phyloP scores from a whole-genome alignment of 768 basidiomycete genomes.

The Podaxis carcinomalis region DNA sequence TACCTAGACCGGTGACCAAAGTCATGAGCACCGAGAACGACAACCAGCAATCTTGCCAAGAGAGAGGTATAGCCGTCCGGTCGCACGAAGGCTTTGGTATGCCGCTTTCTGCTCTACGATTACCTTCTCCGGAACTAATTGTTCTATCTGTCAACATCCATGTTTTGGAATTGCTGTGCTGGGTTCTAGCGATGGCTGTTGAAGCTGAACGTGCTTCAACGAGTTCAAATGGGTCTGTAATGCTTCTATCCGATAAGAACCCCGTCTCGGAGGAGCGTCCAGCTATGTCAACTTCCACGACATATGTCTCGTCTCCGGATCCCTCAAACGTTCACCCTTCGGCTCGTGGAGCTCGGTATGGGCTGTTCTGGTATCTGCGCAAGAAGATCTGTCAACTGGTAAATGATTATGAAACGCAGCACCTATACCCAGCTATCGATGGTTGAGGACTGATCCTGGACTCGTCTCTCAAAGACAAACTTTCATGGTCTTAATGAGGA shows the following conservation, averaged over 20 bases:
- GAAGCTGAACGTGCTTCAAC: too few relatives aligned
- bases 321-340: too few relatives aligned
- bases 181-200: background rate
- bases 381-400: background rate
- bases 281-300: too few relatives aligned
- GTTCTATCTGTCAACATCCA: background rate
- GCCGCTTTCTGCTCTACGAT: background rate
- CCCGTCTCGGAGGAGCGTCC: too few relatives aligned
- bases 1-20: background rate
- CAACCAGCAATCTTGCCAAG: background rate
- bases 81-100: background rate
- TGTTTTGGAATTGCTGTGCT: background rate
- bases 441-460: background rate
- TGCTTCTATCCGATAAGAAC: too few relatives aligned
- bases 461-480: background rate
- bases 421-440: background rate
- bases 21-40: background rate
- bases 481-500: background rate
- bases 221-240: too few relatives aligned
- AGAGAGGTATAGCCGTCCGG: background rate
- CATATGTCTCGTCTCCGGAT: too few relatives aligned
- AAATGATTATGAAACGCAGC: background rate
- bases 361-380: conserved; percentile 1
- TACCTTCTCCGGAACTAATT: background rate
- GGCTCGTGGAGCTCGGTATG: background rate